Evolutionary conservation across 2,329 filamentous ascomycete genomes (phyloP).

Genomic region (Bimuria novae-zelandiae): DNA sequence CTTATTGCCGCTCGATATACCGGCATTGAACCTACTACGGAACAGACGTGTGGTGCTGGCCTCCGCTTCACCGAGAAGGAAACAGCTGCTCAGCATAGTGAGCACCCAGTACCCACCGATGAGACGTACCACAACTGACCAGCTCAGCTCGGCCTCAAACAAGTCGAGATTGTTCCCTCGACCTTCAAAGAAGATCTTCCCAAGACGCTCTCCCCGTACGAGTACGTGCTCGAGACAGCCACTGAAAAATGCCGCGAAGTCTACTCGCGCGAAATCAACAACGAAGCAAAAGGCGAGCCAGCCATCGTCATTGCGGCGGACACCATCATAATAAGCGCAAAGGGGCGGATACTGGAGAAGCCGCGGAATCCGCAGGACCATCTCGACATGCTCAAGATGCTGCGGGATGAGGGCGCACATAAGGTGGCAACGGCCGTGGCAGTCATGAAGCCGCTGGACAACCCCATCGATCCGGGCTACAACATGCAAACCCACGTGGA

Average conservation of each 20-base stretch:
- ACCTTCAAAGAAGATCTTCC: constrained; percentile 82
- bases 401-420: constrained; percentile 78
- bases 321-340: constrained; percentile 79
- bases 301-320: constrained; percentile 87
- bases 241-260: constrained; percentile 81
- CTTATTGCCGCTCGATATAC: constrained; percentile 74
- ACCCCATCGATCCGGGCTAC: constrained; percentile 84
- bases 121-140: background rate
- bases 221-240: constrained; percentile 90
- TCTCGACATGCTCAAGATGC: constrained; percentile 76
- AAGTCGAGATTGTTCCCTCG: constrained; percentile 84
- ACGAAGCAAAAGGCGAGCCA: constrained; percentile 67
- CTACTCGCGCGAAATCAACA: constrained; percentile 63
- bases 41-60: constrained; percentile 85
- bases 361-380: constrained; percentile 82
- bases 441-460: constrained; percentile 79
- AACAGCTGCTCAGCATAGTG: constrained; percentile 73
- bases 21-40: constrained; percentile 76
- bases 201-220: constrained; percentile 85
- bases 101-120: constrained; percentile 46
- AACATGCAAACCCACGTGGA: constrained; percentile 79
- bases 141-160: constrained; percentile 76
- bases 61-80: constrained; percentile 83
- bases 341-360: constrained; percentile 87
- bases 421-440: constrained; percentile 85